A percentile compares a stretch with the other conserved stretches of the same genome.
phyloP scores from a whole-genome alignment of 1,284 basidiomycete genomes.

The Volvariella volvacea region DNA sequence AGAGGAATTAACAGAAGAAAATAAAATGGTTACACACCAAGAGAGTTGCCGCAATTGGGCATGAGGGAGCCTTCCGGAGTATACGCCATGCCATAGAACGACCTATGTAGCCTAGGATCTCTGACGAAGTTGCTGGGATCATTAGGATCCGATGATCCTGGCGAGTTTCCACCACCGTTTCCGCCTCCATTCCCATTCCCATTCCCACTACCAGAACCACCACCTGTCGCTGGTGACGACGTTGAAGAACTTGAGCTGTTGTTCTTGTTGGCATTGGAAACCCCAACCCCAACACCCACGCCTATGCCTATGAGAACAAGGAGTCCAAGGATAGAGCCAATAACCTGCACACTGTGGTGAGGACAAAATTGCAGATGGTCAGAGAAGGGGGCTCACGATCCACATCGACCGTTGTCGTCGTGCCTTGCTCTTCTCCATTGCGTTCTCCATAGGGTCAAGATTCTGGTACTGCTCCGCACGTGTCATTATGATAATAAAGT shows the following conservation, averaged over 20 bases:
- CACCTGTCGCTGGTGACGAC: slow-evolving; percentile 11
- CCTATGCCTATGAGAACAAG: slow-evolving; percentile 40
- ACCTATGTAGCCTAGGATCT: slow-evolving; percentile 49
- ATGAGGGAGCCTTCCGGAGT: slow-evolving; percentile 52
- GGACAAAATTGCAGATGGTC: background rate
- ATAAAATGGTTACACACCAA: slow-evolving; percentile 22
- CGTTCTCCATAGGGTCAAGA: slow-evolving; percentile 13
- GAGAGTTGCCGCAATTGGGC: slow-evolving; percentile 38
- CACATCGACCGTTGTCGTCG: slow-evolving; percentile 22
- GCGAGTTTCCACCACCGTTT: slow-evolving; percentile 13
- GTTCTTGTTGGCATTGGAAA: slow-evolving; percentile 33
- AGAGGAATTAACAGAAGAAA: slow-evolving; percentile 1
- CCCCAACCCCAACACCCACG: slow-evolving; percentile 45
- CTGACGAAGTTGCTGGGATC: slow-evolving; percentile 62
- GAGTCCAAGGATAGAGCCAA: slow-evolving; percentile 37
- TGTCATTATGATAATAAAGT: slow-evolving; percentile 11
- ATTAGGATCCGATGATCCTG: slow-evolving; percentile 23
- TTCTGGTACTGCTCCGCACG: slow-evolving; percentile 1
- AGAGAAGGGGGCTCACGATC: slow-evolving; percentile 21
- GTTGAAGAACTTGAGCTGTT: slow-evolving; percentile 17
- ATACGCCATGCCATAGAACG: slow-evolving; percentile 63
- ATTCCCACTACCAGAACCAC: slow-evolving; percentile 6
- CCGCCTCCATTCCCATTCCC: slow-evolving; percentile 11
- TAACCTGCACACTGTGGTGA: slow-evolving; percentile 28
- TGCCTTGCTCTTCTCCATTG: slow-evolving; percentile 20